These are phyloP conservation scores for Hanseniaspora sp. DNA, from an alignment of 1,139 yeast species.

Conservation along the genomic window DNA sequence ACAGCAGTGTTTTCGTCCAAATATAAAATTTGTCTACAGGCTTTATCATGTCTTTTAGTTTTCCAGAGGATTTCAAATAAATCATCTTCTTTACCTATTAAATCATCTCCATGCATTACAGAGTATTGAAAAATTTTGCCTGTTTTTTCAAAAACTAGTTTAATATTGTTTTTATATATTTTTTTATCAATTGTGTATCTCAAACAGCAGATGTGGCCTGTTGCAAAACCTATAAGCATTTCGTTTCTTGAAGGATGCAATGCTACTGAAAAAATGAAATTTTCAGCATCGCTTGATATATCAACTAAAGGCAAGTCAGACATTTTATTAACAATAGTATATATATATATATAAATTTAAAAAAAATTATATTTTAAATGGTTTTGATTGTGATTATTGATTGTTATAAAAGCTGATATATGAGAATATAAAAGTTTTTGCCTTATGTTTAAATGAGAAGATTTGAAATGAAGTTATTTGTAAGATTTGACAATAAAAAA, in stretches of 20 bases:
- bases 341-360: too few species aligned
- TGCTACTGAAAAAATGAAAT: constrained; percentile 62
- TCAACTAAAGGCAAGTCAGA: constrained; percentile 40
- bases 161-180: constrained; percentile 24
- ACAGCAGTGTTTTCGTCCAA: constrained; percentile 48
- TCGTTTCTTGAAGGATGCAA: constrained; percentile 68
- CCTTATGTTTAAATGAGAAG: too few species aligned
- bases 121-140: constrained; percentile 43
- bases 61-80: constrained; percentile 51
- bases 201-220: constrained; percentile 59
- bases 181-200: constrained; percentile 25
- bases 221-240: constrained; percentile 60
- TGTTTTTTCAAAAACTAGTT: constrained; percentile 19
- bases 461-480: too few species aligned
- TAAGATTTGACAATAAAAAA: too few species aligned
- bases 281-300: constrained; percentile 36
- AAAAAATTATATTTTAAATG: too few species aligned
- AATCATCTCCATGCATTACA: constrained; percentile 31
- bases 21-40: constrained; percentile 65
- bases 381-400: too few species aligned
- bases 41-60: constrained; percentile 82
- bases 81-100: constrained; percentile 30
- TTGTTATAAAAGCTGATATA: too few species aligned
- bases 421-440: not conserved
- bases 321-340: not conserved